Evolutionary conservation across 805 yeast genomes (phyloP), one percentile per base, ranked within the genome.

Genomic region (Cyberlindnera galapagoensis): DNA sequence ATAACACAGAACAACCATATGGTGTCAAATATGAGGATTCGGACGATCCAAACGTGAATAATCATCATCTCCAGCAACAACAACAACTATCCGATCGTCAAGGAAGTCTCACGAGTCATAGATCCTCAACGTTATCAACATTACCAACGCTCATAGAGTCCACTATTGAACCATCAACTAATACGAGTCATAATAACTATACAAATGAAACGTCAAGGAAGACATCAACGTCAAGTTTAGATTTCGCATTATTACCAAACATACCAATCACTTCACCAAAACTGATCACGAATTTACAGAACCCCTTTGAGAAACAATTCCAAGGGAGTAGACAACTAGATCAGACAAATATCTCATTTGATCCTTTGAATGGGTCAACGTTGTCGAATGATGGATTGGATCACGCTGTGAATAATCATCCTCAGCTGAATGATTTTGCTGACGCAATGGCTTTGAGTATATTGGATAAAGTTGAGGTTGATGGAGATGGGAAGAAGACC

Each of bases 391-490:
- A n/a, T n/a, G n/a, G n/a, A n/a, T n/a, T n/a, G n/a, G n/a, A n/a
- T n/a, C n/a, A n/a, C n/a, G n/a, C n/a, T n/a, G n/a, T n/a, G n/a
- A n/a, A n/a, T n/a, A n/a, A n/a, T n/a, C 29, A 24, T 19, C 26
- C 26, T 5, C 26, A 33, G 23, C 18, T 32, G 6, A 38, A 45
- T 24, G 54, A 46, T 31, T 35, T 41, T 21, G 54, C 55, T 2
- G 55, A 51, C 34, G 55, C 52, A 2, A 40, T 51, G 46, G 55
- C 55, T 2, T 18, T 38, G 17, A 51, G 54, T 18, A 51, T 51
- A 14, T 28, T 51, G 38, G 48, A 51, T 14, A 46, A 44, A 32
- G 51, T 51, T 9, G 52, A 47, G n/a, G 24, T 8, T 3, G 24
- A 21, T 16, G 26, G 23, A 11, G 10, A n/a, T 25, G 43, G 30